Base-by-base conservation (phyloP, 2,329 filamentous ascomycete genomes). In the Trichoderma atrobrunneum region DNA sequence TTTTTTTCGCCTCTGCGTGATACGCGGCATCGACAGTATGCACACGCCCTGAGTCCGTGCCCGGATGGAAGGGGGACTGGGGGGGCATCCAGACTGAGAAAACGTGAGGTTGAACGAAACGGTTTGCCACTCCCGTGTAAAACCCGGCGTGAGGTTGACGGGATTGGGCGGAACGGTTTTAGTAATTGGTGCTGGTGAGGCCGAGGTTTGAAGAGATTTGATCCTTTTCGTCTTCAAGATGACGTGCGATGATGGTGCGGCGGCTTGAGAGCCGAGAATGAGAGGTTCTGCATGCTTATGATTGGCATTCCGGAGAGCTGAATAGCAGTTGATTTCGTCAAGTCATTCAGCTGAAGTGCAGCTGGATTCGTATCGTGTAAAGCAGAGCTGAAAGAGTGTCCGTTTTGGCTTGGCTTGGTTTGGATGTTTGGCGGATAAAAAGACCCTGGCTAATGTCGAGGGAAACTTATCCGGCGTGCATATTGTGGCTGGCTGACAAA, bases 21-120 rank as follows among this genome's bases (percentile, higher is more conserved):
- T 48, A 60, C 63, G 48, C 26, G 56, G 65, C 43, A 69, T 48
- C 54, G 24, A 48, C n/a, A 48, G 54, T 69, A 69, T 69, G 65
- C 65, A 69, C 65, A 69, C 65, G 36, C 65, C 65, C 65, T 26
- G 65, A n/a, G 64, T 57, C 64, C 36, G 51, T 67, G 64, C 24
- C 64, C 51, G 64, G 26, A 32, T 43, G 54, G 51, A 67, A 59
- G 34, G 34, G 34, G 14, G 51, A 18, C 32, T 18, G 51, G 51
- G 32, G 34, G 54, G 34, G 32, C 5, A 36, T 30, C 30, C 21
- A 61, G 28, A 61, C 14, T 24, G 28, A 48, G 14, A 21, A 43
- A 69, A 60, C 51, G 24, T 43, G 28, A 34, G n/a, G 43, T 34
- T 32, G 54, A 61, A 5, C 21, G 18, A 48, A 61, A 69, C 65